Evolutionary conservation across 2,329 filamentous ascomycete genomes (phyloP), one percentile per base, ranked within the genome.

Genomic region (Aspergillus uvarum): DNA sequence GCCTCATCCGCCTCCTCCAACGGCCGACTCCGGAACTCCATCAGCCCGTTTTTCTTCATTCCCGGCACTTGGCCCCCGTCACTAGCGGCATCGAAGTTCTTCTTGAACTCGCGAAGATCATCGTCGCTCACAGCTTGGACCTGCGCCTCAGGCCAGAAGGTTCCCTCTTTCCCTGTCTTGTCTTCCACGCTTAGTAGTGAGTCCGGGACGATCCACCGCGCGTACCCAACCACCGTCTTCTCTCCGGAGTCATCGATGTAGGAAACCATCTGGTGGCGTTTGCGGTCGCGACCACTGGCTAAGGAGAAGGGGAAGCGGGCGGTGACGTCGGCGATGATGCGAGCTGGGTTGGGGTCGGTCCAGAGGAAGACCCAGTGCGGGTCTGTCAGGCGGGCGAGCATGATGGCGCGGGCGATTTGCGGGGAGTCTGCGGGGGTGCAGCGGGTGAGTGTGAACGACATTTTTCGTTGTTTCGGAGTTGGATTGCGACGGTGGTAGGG

Each of bases 301-400:
- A 54, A 16, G 24, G 35, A 44, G 16, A 44, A 44, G 10, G 52
- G 52, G 24, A 54, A 29, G 11, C 52, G 52, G 8, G 10, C 12
- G 7, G 2, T 7, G 1, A 26, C 29, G 38, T 22, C n/a, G 38
- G 52, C 16, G 26, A 54, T 47, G 10, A 54, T 31, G 42, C 24
- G 24, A 2, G 16, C 5, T 2, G 52, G 38, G 26, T n/a, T 47
- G 2, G 52, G 38, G 52, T 47, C 24, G 38, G 5, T 47, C 38
- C 44, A 54, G 42, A 54, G 52, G 10, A 54, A 54, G 38, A 44
- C 22, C 52, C 52, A 54, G 52, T 54, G 52, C 4, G 52, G 52
- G 52, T 54, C 52, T 19, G 52, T 54, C 16, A 54, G 52, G 24
- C 52, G 52, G 12, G 52, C 22, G 38, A 54, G 52, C 10, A 54